Evolutionary conservation across 352 stramenopile genomes (phyloP).

Genomic region (Phytophthora sp.): DNA sequence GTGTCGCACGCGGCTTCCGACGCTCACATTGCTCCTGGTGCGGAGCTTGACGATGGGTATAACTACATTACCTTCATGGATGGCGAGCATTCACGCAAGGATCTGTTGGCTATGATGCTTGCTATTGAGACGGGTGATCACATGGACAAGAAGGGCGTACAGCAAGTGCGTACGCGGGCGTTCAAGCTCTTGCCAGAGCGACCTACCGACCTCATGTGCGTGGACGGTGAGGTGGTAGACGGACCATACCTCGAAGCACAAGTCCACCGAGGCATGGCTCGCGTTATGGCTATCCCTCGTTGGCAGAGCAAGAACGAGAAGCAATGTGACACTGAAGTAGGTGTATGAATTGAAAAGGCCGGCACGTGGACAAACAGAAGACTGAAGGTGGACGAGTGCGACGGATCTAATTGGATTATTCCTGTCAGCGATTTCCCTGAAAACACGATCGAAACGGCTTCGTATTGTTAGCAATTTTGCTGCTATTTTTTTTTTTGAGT

Average conservation of each 20-base stretch:
- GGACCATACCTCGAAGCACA: constrained; percentile 56
- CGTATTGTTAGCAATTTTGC: constrained; percentile 25
- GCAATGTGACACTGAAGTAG: constrained; percentile 9
- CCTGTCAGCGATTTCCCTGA: constrained; percentile 3
- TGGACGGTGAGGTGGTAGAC: constrained; percentile 64
- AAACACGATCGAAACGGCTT: constrained; percentile 30
- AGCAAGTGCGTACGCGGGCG: constrained; percentile 61
- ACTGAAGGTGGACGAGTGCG: too few relatives aligned
- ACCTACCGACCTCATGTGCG: constrained; percentile 52
- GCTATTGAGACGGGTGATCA: constrained; percentile 60
- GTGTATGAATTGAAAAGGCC: constrained; percentile 1
- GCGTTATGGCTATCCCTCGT: constrained; percentile 50
- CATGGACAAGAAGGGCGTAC: constrained; percentile 45
- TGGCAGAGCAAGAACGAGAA: constrained; percentile 16
- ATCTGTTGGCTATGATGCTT: constrained; percentile 54
- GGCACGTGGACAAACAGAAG: not conserved
- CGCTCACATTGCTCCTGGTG: constrained; percentile 51
- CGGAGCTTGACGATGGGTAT: constrained; percentile 64
- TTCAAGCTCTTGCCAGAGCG: constrained; percentile 57
- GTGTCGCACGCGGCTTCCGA: constrained; percentile 62
- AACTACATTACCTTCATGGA: constrained; percentile 65
- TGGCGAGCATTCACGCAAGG: constrained; percentile 41
- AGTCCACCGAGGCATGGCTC: constrained; percentile 63
- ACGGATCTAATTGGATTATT: too few relatives aligned
- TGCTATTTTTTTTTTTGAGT: not conserved